Conservation (phyloP, 495 filamentous ascomycete genomes). For the Neurospora cerealis region DNA sequence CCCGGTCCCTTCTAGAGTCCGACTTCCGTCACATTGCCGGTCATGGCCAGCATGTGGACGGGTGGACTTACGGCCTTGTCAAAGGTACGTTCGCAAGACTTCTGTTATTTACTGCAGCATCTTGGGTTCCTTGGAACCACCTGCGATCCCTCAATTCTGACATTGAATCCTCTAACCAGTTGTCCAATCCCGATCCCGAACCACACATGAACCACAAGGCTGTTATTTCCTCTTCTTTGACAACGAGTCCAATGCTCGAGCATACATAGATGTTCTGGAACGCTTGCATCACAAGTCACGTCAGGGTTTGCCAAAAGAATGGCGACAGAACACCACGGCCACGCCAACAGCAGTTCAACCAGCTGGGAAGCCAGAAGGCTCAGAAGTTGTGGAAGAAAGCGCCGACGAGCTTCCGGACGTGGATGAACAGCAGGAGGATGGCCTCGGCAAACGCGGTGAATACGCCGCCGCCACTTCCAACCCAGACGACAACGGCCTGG, state of each 20-base stretch:
- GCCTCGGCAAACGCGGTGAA: neutral
- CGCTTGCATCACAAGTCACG: constrained; percentile 36
- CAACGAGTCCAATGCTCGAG: constrained; percentile 38
- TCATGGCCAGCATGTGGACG: constrained; percentile 51
- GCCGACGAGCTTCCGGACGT: neutral
- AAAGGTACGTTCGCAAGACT: constrained; percentile 14
- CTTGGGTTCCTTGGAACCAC: neutral
- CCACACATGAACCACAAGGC: constrained; percentile 41
- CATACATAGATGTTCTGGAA: constrained; percentile 41
- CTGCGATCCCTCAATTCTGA: neutral
- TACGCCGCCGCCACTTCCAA: neutral
- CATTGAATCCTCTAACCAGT: constrained; percentile 10
- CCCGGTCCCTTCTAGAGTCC: constrained; percentile 44
- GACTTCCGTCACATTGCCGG: constrained; percentile 54
- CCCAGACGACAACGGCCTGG: neutral
- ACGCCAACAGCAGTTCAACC: neutral
- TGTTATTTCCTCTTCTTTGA: constrained; percentile 57
- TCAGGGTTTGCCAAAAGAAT: constrained; percentile 17
- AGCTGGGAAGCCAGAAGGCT: neutral
- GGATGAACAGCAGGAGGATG: neutral
- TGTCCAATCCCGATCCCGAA: constrained; percentile 43
- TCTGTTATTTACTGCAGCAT: neutral
- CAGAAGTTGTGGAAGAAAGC: neutral
- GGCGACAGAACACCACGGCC: neutral
- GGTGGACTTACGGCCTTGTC: constrained; percentile 48